These are phyloP conservation scores for Fusarium pseudoanthophilum DNA, from an alignment of 2,329 filamentous ascomycete species.

Conservation along the genomic window DNA sequence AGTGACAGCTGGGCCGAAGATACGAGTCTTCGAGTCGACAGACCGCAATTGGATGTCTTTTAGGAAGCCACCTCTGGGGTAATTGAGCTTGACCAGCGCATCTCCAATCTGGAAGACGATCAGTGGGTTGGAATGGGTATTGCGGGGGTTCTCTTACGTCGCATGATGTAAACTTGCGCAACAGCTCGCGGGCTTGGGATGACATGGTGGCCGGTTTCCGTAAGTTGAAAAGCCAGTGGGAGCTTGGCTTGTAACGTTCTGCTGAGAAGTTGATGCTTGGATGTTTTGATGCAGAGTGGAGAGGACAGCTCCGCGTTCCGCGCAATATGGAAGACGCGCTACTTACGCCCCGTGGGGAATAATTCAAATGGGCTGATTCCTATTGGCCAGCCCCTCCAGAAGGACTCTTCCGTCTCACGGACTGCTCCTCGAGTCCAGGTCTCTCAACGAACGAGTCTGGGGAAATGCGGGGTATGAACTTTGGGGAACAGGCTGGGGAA, in stretches of 20 bases:
- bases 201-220: not conserved
- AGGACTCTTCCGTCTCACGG: not conserved
- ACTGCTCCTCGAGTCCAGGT: not conserved
- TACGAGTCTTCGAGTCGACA: conserved; percentile 22
- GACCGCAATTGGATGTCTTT: conserved; percentile 43
- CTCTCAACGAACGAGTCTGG: not conserved
- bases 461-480: not conserved
- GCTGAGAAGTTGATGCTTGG: not conserved
- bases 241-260: not conserved
- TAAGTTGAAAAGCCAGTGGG: not conserved
- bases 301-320: not conserved
- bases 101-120: conserved; percentile 25
- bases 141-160: not conserved
- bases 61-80: conserved; percentile 43
- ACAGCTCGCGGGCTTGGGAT: not conserved
- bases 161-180: not conserved
- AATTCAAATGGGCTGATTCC: not conserved
- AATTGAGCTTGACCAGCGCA: conserved; percentile 46
- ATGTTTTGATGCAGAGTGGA: not conserved
- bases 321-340: not conserved
- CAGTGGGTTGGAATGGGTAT: not conserved
- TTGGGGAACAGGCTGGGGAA: not conserved
- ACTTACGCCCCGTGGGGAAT: not conserved
- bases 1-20: conserved; percentile 45
- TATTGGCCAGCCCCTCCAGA: not conserved